Conservation (phyloP, 2,329 filamentous ascomycete genomes). For the Rutstroemia sp. region DNA sequence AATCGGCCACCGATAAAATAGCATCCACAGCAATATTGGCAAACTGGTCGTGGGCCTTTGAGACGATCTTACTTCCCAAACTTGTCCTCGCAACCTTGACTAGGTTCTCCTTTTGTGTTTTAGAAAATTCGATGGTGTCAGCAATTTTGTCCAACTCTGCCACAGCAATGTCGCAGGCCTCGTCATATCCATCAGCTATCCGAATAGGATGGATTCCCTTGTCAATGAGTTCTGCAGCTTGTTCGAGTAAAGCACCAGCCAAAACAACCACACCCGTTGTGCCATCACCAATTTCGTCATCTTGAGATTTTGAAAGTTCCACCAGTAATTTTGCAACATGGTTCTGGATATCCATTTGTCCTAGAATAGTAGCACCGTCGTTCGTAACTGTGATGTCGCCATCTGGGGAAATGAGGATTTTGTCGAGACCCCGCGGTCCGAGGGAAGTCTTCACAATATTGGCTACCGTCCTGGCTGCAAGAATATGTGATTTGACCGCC, state of each 20-base stretch:
- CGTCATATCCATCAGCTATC: conserved; percentile 96
- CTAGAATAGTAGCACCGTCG: conserved; percentile 94
- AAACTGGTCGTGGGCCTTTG: conserved; percentile 97
- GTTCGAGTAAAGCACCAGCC: conserved; percentile 88
- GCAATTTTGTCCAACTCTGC: conserved; percentile 88
- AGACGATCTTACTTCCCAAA: conserved; percentile 97
- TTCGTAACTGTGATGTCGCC: conserved; percentile 99
- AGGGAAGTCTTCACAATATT: conserved; percentile 97
- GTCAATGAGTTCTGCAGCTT: conserved; percentile 96
- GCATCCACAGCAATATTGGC: conserved; percentile 96
- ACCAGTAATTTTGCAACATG: conserved; percentile 96
- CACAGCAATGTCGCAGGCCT: conserved; percentile 94
- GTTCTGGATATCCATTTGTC: conserved; percentile 98
- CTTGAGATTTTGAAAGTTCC: conserved; percentile 95
- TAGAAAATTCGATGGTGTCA: conserved; percentile 81
- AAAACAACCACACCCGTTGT: conserved; percentile 97
- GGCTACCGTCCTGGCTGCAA: conserved; percentile 90
- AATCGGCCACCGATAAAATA: conserved; percentile 89
- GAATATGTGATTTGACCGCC: conserved; percentile 96
- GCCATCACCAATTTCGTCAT: conserved; percentile 97
- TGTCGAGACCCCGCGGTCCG: conserved; percentile 92
- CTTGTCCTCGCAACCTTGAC: conserved; percentile 93
- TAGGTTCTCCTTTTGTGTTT: conserved; percentile 73
- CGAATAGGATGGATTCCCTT: conserved; percentile 99
- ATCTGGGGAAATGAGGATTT: conserved; percentile 97